Conservation (phyloP, 108 stramenopile species). For the Mediolabrus comicus region DNA sequence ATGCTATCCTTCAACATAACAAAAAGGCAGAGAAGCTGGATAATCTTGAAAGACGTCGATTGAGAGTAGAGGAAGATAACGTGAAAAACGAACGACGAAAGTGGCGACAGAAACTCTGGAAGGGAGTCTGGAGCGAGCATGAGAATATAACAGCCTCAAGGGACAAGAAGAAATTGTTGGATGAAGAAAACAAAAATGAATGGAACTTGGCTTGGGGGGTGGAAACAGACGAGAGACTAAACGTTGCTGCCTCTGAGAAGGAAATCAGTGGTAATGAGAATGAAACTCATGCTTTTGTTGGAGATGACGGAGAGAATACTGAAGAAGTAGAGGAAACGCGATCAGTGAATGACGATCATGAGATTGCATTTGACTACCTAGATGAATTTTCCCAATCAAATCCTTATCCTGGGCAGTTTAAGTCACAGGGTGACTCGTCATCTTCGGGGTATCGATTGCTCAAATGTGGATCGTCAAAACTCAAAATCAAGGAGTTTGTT, state of each 20-base stretch:
- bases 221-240: neutral
- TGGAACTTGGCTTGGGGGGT: conserved; percentile 24
- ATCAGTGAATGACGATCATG: neutral
- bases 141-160: conserved; percentile 5
- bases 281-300: neutral
- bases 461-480: conserved; percentile 23
- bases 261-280: neutral
- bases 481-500: conserved; percentile 22
- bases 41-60: neutral
- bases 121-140: conserved; percentile 22
- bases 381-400: conserved; percentile 15
- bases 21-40: conserved; percentile 4
- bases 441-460: conserved; percentile 9
- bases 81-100: conserved; percentile 1
- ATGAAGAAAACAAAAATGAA: conserved; percentile 5
- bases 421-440: neutral
- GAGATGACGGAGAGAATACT: neutral
- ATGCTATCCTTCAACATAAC: conserved; percentile 38
- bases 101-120: conserved; percentile 35
- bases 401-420: conserved; percentile 21
- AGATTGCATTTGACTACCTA: conserved; percentile 9
- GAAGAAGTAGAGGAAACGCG: neutral
- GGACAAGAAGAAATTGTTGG: neutral
- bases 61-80: neutral
- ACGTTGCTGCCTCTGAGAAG: no score